Percentiles rank a stretch among this genome's conserved stretches.
Conservation (phyloP, 2,329 filamentous ascomycete genomes). For the Pestalotiopsis sp. region DNA sequence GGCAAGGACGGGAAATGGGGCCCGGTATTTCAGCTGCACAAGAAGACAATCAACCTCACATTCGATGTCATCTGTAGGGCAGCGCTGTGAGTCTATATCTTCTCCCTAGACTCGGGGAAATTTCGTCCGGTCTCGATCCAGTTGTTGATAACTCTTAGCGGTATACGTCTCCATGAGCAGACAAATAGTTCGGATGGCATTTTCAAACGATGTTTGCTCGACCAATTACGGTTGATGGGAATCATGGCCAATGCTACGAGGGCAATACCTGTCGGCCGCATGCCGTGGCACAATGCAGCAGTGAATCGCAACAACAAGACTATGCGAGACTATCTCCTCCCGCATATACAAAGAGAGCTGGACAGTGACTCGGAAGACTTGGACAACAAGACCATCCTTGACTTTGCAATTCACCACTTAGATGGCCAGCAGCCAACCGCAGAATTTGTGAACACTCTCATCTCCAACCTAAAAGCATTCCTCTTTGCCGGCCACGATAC, state of each 20-base stretch:
- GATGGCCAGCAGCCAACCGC: background rate
- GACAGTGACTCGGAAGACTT: background rate
- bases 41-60: constrained; percentile 38
- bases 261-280: background rate
- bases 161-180: background rate
- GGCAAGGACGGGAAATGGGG: constrained; percentile 31
- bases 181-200: background rate
- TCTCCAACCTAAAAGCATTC: constrained; percentile 24
- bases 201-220: background rate
- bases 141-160: background rate
- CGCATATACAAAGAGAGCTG: constrained; percentile 22
- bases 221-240: background rate
- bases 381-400: background rate
- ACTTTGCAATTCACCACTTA: background rate
- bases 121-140: background rate
- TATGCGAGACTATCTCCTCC: constrained; percentile 26
- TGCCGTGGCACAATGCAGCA: constrained; percentile 6
- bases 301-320: constrained; percentile 26
- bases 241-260: background rate
- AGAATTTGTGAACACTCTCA: background rate
- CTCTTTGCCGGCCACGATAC: constrained; percentile 31
- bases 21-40: constrained; percentile 35
- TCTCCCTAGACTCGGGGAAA: background rate
- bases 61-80: constrained; percentile 43
- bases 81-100: constrained; percentile 28